Evolutionary conservation across 139 green algal species (phyloP), one percentile per base, ranked within the genome.

Genomic region (Picochlorum sp.): DNA sequence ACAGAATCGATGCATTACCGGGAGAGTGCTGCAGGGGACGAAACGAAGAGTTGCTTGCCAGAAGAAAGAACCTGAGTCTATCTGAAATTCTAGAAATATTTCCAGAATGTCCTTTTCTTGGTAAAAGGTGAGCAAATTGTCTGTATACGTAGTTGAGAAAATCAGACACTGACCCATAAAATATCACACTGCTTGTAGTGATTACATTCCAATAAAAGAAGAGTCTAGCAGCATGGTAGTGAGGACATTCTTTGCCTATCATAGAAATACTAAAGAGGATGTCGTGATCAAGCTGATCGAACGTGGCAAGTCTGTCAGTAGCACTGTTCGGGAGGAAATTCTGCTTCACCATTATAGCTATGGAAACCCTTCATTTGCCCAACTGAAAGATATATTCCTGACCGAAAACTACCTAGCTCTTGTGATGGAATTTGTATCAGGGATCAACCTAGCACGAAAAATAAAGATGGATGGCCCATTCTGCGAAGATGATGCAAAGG

Each of bases 371-470:
- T 63, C 65, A 33, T 65, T 76, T n/a, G 37, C 70, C 28, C 47
- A 76, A 52, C 58, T 76, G 7, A 47, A 59, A 24, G 69, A 76
- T 30, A 63, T 84, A 20, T 75, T 79, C 43, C 52, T 83, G 26
- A 83, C 78, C 4, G 28, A 45, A 2, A 69, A 59, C 13, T 64
- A 89, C 58, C 67, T 90, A 30, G 79, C 63, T 33, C 88, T 90
- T 43, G 81, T 89, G 31, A 83, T 90, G 74, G 84, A 91, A 82
- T 71, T 67, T 39, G 68, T 75, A 8, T 32, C 67, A 2, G 78
- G 77, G 8, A 78, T 81, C 7, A 83, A 91, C 71, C 49, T 88
- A 28, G 69, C 83, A 32, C 59, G 82, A 8, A 68, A 66, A 25
- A 62, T 80, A 31, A 12, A 53, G 14, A 68, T 14, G 6, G 63